phyloP scores from a whole-genome alignment of 1,284 basidiomycete genomes.

The Chondrostereum purpureum region DNA sequence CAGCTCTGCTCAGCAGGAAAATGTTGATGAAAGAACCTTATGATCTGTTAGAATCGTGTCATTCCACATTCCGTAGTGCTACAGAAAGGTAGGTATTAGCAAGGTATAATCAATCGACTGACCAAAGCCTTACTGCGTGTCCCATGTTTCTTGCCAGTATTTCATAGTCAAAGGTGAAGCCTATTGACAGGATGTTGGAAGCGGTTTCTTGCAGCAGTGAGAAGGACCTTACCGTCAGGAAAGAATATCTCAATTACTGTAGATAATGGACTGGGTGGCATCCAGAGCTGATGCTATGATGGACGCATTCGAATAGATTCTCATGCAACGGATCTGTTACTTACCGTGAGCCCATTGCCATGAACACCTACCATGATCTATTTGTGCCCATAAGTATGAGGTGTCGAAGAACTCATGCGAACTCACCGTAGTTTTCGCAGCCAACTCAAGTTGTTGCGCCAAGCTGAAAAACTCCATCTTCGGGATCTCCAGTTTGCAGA shows the following conservation, averaged over 20 bases:
- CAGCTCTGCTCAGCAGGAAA: neutral
- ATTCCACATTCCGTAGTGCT: conserved; percentile 39
- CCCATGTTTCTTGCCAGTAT: conserved; percentile 13
- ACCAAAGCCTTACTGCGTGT: conserved; percentile 33
- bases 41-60: conserved; percentile 29
- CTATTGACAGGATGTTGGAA: conserved; percentile 15
- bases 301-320: neutral
- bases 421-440: conserved; percentile 29
- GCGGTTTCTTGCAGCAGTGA: neutral
- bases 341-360: conserved; percentile 37
- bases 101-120: conserved; percentile 21
- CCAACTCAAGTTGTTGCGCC: conserved; percentile 28
- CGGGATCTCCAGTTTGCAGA: conserved; percentile 27
- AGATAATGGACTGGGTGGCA: conserved; percentile 30
- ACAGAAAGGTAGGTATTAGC: conserved; percentile 1
- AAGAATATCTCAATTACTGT: conserved; percentile 34
- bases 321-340: no score
- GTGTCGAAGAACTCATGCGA: neutral
- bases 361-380: conserved; percentile 35
- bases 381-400: neutral
- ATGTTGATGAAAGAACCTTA: conserved; percentile 9
- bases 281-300: conserved; percentile 34
- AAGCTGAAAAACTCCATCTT: conserved; percentile 28
- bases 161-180: conserved; percentile 31
- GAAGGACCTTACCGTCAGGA: conserved; percentile 20